These are phyloP conservation scores for Flueggea neowawraea DNA, from an alignment of 441 rosid genomes.

Conservation along the genomic window DNA sequence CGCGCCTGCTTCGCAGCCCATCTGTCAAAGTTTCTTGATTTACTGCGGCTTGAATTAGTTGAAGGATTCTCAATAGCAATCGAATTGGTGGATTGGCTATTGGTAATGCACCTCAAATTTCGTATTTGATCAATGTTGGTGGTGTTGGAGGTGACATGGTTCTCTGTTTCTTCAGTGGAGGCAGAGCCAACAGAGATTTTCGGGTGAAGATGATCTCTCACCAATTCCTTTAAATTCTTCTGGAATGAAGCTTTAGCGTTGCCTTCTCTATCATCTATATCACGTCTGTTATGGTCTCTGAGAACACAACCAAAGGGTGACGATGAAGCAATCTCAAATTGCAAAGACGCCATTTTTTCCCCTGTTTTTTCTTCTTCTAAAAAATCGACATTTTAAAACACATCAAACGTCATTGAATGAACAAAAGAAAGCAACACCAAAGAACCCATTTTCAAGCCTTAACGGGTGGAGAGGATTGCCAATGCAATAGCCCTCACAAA, in stretches of 20 bases:
- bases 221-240: constrained; percentile 64
- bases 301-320: constrained; percentile 62
- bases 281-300: constrained; percentile 50
- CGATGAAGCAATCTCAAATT: constrained; percentile 62
- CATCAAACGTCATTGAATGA: background rate
- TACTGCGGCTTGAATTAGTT: constrained; percentile 11
- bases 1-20: constrained; percentile 50
- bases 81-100: background rate
- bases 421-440: background rate
- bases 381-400: background rate
- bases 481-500: background rate
- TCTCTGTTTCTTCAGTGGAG: constrained; percentile 15
- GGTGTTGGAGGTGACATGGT: constrained; percentile 7
- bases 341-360: constrained; percentile 64
- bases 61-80: constrained; percentile 2
- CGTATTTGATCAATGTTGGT: background rate
- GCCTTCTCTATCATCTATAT: constrained; percentile 35
- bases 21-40: constrained; percentile 31
- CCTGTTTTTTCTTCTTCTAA: background rate
- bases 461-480: background rate
- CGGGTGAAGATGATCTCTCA: constrained; percentile 53
- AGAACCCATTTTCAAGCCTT: background rate
- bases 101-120: background rate
- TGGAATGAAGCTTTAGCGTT: constrained; percentile 43
- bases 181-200: constrained; percentile 24